These are phyloP conservation scores for Cydonia oblonga DNA, from an alignment of 331 rosid species.

Conservation along the genomic window DNA sequence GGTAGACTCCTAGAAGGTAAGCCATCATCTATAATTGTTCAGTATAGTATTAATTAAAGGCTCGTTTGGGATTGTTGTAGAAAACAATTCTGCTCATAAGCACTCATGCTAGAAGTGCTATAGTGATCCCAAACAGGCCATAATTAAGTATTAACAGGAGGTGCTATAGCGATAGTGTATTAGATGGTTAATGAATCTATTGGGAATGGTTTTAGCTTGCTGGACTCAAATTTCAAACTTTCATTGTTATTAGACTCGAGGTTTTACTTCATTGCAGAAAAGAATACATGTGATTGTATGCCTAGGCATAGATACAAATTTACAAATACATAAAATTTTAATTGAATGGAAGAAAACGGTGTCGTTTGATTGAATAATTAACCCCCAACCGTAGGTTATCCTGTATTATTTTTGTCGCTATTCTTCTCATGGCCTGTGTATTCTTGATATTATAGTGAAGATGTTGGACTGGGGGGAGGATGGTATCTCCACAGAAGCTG, in stretches of 20 bases:
- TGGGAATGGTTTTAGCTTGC: neutral
- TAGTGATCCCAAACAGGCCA: neutral
- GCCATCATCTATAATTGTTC: neutral
- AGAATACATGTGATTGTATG: neutral
- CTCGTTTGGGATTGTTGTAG: too few relatives aligned
- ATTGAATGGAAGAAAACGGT: neutral
- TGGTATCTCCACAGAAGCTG: constrained; percentile 32
- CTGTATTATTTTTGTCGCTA: neutral
- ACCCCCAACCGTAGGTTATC: neutral
- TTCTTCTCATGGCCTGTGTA: neutral
- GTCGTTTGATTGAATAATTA: neutral
- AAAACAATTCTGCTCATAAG: too few relatives aligned
- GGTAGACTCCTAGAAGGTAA: neutral
- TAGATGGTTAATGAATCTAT: neutral
- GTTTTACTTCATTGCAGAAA: neutral
- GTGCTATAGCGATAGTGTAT: neutral
- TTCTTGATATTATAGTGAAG: constrained; percentile 34
- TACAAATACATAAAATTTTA: neutral
- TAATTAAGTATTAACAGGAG: too few relatives aligned
- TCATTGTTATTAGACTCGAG: neutral
- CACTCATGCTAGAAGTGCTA: neutral
- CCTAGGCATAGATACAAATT: neutral
- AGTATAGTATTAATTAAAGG: neutral
- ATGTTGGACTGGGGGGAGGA: constrained; percentile 47
- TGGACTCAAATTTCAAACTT: neutral